Conservation (phyloP, 1,139 yeast genomes). For the Protomyces macrosporus region DNA sequence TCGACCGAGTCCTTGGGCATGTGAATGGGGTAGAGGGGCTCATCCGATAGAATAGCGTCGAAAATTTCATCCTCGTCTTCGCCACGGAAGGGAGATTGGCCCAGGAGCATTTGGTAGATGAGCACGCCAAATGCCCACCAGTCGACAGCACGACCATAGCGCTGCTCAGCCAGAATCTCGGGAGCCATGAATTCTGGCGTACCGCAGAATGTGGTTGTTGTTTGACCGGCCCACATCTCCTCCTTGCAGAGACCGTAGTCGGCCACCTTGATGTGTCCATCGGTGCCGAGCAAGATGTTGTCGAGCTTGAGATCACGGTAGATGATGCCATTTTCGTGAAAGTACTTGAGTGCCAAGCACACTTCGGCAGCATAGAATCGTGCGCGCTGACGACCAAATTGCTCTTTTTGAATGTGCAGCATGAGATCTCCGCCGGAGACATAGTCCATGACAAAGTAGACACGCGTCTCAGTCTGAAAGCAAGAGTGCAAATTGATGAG, state of each 20-base stretch:
- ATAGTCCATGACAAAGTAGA: conserved; percentile 97
- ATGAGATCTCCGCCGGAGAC: conserved; percentile 96
- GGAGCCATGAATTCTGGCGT: conserved; percentile 99
- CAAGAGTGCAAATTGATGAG: conserved; percentile 86
- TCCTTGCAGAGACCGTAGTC: conserved; percentile 97
- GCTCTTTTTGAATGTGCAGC: conserved; percentile 97
- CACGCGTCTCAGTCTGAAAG: conserved; percentile 95
- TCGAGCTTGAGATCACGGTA: conserved; percentile 95
- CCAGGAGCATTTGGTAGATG: conserved; percentile 88
- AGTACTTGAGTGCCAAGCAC: conserved; percentile 76
- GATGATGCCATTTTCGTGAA: conserved; percentile 92
- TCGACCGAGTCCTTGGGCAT: conserved; percentile 97
- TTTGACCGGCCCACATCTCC: conserved; percentile 84
- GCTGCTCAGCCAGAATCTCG: conserved; percentile 86
- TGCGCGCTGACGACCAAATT: conserved; percentile 85
- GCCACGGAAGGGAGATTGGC: conserved; percentile 96
- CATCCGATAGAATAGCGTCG: conserved; percentile 95
- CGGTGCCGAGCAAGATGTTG: conserved; percentile 77
- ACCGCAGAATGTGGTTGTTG: conserved; percentile 96
- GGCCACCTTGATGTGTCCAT: conserved; percentile 95
- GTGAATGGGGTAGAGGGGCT: conserved; percentile 93
- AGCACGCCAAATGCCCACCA: conserved; percentile 99
- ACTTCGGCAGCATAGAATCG: conserved; percentile 97
- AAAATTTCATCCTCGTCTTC: conserved; percentile 98
- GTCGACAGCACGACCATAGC: conserved; percentile 88